Evolutionary conservation across 495 filamentous ascomycete genomes (phyloP).

Genomic region (Xylaria intraflava): DNA sequence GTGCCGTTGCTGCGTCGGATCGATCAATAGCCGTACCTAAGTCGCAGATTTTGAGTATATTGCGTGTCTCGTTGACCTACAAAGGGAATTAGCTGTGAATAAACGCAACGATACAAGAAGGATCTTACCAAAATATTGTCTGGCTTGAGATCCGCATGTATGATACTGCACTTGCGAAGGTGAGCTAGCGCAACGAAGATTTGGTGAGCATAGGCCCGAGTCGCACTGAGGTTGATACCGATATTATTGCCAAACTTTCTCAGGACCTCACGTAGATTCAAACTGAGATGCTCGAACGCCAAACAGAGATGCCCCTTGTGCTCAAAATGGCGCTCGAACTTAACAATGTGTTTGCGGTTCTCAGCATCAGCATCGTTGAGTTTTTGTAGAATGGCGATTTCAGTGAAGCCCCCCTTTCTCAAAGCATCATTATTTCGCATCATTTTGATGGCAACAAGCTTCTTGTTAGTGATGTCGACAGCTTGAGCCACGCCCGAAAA

Average conservation of each 20-base stretch:
- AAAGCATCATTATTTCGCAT: conserved; percentile 92
- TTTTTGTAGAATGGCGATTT: conserved; percentile 84
- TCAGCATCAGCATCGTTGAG: conserved; percentile 77
- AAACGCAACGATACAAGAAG: background rate
- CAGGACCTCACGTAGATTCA: conserved; percentile 90
- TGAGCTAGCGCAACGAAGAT: conserved; percentile 84
- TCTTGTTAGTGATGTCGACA: conserved; percentile 64
- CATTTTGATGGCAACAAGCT: conserved; percentile 82
- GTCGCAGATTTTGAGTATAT: conserved; percentile 88
- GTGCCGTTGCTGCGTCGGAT: conserved; percentile 56
- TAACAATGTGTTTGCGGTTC: conserved; percentile 87
- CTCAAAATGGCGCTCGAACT: conserved; percentile 79
- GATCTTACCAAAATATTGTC: conserved; percentile 77
- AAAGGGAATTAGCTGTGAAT: conserved; percentile 21
- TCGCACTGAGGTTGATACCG: conserved; percentile 80
- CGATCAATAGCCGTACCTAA: conserved; percentile 87
- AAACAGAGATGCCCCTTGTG: conserved; percentile 94
- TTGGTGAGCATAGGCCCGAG: conserved; percentile 83
- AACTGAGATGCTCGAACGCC: conserved; percentile 90
- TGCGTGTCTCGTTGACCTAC: conserved; percentile 69
- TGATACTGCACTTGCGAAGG: conserved; percentile 81
- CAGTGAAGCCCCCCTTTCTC: conserved; percentile 87
- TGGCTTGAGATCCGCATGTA: conserved; percentile 94
- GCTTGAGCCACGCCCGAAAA: conserved; percentile 94
- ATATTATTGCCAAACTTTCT: conserved; percentile 95